A percentile compares a stretch with the other conserved stretches of the same genome.
These are phyloP conservation scores for Mycena olivaceomarginata DNA, from an alignment of 768 basidiomycete genomes.

Conservation along the genomic window DNA sequence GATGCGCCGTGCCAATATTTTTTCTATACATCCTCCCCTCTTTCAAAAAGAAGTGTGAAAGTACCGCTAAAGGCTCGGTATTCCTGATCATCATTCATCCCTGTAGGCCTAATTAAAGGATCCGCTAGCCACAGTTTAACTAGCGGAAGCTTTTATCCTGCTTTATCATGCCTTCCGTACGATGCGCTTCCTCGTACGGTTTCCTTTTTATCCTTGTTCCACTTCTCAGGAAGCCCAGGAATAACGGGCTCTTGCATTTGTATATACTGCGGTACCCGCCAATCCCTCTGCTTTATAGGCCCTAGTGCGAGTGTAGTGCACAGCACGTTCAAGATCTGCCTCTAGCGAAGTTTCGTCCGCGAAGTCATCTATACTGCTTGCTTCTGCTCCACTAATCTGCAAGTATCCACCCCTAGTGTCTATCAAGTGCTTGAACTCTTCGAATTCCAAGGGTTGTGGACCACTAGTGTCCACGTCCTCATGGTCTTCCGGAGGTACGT, in stretches of 20 bases:
- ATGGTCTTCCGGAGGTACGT: background rate
- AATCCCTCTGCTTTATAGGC: background rate
- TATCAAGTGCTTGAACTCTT: constrained; percentile 9
- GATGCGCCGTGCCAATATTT: background rate
- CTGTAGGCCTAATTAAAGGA: background rate
- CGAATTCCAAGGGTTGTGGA: background rate
- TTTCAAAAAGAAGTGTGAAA: constrained; percentile 2
- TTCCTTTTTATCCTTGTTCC: background rate
- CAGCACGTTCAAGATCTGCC: too few relatives aligned
- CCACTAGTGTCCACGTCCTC: background rate
- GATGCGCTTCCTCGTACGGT: background rate
- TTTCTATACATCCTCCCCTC: background rate
- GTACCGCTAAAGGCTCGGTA: background rate
- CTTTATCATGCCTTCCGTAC: background rate
- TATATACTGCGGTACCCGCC: background rate
- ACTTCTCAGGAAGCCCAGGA: background rate
- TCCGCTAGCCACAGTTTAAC: background rate
- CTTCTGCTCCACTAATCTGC: too few relatives aligned
- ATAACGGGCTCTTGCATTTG: background rate
- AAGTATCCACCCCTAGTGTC: background rate
- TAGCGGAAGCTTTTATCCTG: background rate
- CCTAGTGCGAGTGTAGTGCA: too few relatives aligned
- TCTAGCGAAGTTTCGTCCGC: too few relatives aligned
- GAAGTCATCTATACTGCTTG: background rate
- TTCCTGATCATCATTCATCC: background rate